Evolutionary conservation across 176 grass and related monocot species (phyloP), one percentile per base, ranked within the genome.

Genomic region (Phoenix dactylifera): DNA sequence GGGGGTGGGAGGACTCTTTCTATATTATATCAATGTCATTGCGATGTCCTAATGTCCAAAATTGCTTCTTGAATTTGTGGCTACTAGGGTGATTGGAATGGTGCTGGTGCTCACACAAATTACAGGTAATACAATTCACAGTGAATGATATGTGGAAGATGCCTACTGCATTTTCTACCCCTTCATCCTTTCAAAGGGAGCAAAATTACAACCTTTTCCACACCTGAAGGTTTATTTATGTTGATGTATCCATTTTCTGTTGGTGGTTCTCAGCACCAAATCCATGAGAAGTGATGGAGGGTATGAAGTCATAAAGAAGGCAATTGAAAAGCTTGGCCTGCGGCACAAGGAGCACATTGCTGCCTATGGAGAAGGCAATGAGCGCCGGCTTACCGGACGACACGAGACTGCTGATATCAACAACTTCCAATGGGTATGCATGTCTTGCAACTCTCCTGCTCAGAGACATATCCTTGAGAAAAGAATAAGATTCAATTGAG

Each of bases 331-430:
- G 22, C 75, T 96, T 0, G 65, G 63, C 18, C 15, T 61, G 62
- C 77, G 83, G 28, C 91, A 96, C 80, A 58, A 26, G 55, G 83
- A 87, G 57, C 91, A 96, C 68, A 96, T 96, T 51, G 80, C 77
- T 50, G 91, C 83, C 1, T 90, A 96, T 54, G 91, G 86, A 1
- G 83, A 87, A 59, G 91, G 86, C 57, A 90, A 96, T 53, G 86
- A 96, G 22, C 91, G 86, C 22, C 86, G 91, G 26, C 91, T 96
- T 57, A 96, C 86, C 23, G 91, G 91, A 30, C 83, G 58, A 49
- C 86, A 96, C 16, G 83, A 96, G 77, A 96, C 86, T 24, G 86
- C 91, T 18, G 80, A 90, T 65, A 96, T 96, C 64, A 82, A 96
- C 75, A 96, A 68, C 65, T 96, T 96, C 62, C 5, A 50, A 16